Conservation (phyloP, 2,329 filamentous ascomycete genomes). For the Fusarium coicis region DNA sequence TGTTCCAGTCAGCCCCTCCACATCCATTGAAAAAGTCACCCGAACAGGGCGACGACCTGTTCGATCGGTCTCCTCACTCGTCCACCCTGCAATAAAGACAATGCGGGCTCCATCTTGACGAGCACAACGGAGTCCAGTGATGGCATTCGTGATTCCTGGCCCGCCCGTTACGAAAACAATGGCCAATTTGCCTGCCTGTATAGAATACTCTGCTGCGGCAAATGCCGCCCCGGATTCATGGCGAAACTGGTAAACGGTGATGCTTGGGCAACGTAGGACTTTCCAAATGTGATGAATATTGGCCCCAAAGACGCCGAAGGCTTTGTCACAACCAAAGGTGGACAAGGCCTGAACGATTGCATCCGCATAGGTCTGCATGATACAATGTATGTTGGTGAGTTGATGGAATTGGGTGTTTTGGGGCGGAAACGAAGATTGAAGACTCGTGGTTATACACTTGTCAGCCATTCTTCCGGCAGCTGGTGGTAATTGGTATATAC, state of each 20-base stretch:
- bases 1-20: not conserved
- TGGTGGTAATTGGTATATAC: not conserved
- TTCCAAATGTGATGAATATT: not conserved
- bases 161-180: not conserved
- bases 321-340: not conserved
- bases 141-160: not conserved
- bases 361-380: not conserved
- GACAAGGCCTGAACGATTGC: not conserved
- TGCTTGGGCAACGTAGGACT: not conserved
- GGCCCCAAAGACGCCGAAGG: not conserved
- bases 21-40: not conserved
- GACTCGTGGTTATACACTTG: not conserved
- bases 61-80: not conserved
- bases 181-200: not conserved
- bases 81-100: not conserved
- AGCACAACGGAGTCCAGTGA: not conserved
- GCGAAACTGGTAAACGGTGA: not conserved
- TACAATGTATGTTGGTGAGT: not conserved
- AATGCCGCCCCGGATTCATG: not conserved
- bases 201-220: not conserved
- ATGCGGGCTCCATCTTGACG: not conserved
- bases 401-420: not conserved
- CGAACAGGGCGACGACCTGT: not conserved
- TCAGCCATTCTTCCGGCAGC: not conserved
- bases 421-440: not conserved